Percentiles rank a stretch among this genome's conserved stretches.
Evolutionary conservation across 768 basidiomycete species (phyloP).

Genomic region (Lentinula boryana): DNA sequence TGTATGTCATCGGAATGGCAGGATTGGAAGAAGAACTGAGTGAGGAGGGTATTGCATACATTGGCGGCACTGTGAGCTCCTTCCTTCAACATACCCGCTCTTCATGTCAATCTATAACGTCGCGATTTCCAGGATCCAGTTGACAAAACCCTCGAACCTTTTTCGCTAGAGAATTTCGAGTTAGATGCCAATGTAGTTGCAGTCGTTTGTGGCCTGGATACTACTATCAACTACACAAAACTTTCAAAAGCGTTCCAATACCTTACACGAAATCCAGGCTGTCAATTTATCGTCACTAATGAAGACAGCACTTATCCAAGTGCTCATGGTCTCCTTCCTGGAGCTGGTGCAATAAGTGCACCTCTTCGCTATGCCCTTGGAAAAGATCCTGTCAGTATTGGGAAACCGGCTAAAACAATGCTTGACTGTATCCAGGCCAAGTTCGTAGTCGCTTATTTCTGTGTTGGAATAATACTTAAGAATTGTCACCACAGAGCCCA

Average conservation of each 20-base stretch:
- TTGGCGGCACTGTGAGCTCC: conserved; percentile 77
- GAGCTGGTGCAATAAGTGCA: conserved; percentile 79
- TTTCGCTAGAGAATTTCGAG: conserved; percentile 52
- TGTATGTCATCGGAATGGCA: conserved; percentile 89
- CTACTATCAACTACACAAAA: conserved; percentile 88
- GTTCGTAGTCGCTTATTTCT: conserved; percentile 20
- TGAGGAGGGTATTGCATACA: conserved; percentile 74
- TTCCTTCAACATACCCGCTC: neutral
- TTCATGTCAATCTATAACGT: neutral
- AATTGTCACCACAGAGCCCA: conserved; percentile 45
- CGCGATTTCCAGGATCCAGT: conserved; percentile 60
- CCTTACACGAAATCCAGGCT: conserved; percentile 71
- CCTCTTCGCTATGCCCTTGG: conserved; percentile 72
- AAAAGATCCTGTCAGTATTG: conserved; percentile 70
- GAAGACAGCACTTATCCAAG: conserved; percentile 89
- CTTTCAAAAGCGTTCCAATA: conserved; percentile 89
- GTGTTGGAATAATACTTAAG: neutral
- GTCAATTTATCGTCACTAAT: conserved; percentile 87
- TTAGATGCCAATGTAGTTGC: conserved; percentile 80
- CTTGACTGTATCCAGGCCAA: conserved; percentile 83
- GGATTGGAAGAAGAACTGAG: conserved; percentile 91
- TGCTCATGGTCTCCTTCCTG: conserved; percentile 66
- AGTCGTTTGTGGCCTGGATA: conserved; percentile 92
- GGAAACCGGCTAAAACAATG: conserved; percentile 91
- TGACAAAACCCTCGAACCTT: conserved; percentile 65